These are phyloP conservation scores for Zasmidium cellare DNA, from an alignment of 2,329 filamentous ascomycete species.

Conservation along the genomic window DNA sequence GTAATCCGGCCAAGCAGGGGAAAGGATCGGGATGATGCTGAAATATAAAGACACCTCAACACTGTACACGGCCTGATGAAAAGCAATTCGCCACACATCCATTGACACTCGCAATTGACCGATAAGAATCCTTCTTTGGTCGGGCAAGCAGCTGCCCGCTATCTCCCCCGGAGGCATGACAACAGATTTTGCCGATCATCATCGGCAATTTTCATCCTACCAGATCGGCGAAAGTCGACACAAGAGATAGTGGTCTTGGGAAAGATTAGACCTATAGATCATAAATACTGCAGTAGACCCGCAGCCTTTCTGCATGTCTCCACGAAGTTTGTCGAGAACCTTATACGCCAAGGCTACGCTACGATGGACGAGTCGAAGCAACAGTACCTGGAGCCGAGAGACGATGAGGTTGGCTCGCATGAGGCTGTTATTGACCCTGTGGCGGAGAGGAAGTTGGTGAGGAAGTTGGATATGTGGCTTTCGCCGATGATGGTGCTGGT, in stretches of 20 bases:
- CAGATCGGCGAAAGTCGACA: neutral
- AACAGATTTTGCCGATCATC: neutral
- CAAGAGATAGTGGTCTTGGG: neutral
- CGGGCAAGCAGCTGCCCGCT: neutral
- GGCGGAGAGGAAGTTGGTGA: constrained; percentile 48
- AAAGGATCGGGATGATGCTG: neutral
- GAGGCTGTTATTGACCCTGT: constrained; percentile 41
- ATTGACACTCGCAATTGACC: neutral
- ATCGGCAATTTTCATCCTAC: neutral
- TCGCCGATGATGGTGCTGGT: constrained; percentile 57
- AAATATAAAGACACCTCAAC: neutral
- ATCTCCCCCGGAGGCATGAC: neutral
- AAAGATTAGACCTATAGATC: neutral
- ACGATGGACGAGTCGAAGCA: neutral
- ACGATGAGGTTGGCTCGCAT: neutral
- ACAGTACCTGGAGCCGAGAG: neutral
- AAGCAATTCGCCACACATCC: neutral
- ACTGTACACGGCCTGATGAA: neutral
- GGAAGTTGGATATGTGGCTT: constrained; percentile 51
- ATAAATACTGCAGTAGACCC: neutral
- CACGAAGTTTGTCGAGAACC: neutral
- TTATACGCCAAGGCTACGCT: neutral
- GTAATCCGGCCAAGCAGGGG: too few species aligned
- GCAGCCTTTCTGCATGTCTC: neutral
- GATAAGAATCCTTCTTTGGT: neutral